These are phyloP conservation scores for Symbiotaphrina buchneri DNA, from an alignment of 495 filamentous ascomycete species.

Conservation along the genomic window DNA sequence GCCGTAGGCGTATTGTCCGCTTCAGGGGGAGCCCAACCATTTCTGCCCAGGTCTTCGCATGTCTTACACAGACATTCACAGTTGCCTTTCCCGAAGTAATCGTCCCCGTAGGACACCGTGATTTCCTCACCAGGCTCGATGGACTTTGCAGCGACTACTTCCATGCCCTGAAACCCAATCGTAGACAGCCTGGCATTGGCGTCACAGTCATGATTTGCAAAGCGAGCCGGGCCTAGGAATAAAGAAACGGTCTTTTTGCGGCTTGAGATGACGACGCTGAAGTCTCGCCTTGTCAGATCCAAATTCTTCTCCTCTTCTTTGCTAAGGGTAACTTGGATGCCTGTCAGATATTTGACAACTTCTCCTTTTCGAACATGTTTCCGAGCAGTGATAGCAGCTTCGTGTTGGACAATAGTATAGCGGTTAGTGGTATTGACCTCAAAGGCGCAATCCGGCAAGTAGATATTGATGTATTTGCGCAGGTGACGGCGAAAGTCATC, in stretches of 20 bases:
- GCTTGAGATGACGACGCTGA: constrained; percentile 87
- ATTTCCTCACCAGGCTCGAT: constrained; percentile 85
- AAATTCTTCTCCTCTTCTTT: constrained; percentile 71
- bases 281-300: constrained; percentile 61
- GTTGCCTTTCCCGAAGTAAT: constrained; percentile 91
- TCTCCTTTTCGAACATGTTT: constrained; percentile 57
- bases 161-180: constrained; percentile 63
- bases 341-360: constrained; percentile 71
- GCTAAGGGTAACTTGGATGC: constrained; percentile 76
- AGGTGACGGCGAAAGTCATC: constrained; percentile 75
- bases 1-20: constrained; percentile 7
- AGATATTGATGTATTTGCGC: constrained; percentile 79
- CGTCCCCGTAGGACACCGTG: constrained; percentile 82
- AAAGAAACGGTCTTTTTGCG: constrained; percentile 70
- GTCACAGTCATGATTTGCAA: constrained; percentile 93
- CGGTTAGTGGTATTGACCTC: constrained; percentile 89
- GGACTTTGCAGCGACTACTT: constrained; percentile 55
- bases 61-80: constrained; percentile 83
- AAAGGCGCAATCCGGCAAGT: constrained; percentile 78
- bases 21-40: constrained; percentile 45
- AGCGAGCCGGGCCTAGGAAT: constrained; percentile 85
- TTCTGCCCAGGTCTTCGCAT: constrained; percentile 52
- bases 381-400: constrained; percentile 73
- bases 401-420: constrained; percentile 75
- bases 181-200: constrained; percentile 78